A percentile compares a stretch with the other conserved stretches of the same genome.
Conservation (phyloP, 768 basidiomycete genomes). For the Psilocybe subaeruginosa region DNA sequence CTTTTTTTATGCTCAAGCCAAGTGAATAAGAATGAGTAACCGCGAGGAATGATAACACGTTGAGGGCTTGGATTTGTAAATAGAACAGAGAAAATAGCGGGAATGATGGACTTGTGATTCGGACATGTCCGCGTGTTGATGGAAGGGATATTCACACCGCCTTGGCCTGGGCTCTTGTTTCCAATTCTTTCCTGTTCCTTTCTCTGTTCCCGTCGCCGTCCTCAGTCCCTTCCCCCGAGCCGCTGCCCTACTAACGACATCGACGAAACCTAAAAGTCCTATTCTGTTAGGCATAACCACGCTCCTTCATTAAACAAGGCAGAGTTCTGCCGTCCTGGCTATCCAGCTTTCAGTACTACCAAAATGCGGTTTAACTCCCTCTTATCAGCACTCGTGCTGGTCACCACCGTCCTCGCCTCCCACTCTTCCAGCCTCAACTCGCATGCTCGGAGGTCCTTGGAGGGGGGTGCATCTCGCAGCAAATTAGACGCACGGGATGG, state of each 20-base stretch:
- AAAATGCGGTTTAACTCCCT: slow-evolving; percentile 35
- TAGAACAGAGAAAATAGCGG: too few species aligned
- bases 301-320: slow-evolving; percentile 38
- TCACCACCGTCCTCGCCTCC: slow-evolving; percentile 31
- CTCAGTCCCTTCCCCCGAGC: slow-evolving; percentile 13
- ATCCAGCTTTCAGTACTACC: slow-evolving; percentile 20
- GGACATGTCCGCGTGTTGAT: neutral
- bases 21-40: too few species aligned
- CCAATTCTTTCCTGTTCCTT: neutral
- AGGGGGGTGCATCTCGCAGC: neutral
- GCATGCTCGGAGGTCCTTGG: slow-evolving; percentile 38
- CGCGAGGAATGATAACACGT: too few species aligned
- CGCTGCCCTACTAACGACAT: slow-evolving; percentile 18
- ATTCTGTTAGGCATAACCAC: slow-evolving; percentile 27
- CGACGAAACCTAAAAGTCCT: slow-evolving; percentile 14
- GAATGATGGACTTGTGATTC: too few species aligned
- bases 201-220: neutral
- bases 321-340: slow-evolving; percentile 28
- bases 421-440: slow-evolving; percentile 39
- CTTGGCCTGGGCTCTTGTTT: neutral
- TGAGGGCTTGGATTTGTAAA: too few species aligned
- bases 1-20: neutral
- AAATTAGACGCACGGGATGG: neutral
- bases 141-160: neutral
- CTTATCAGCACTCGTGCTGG: slow-evolving; percentile 30